phyloP scores from a whole-genome alignment of 805 yeast genomes.

The Saccharomycopsis javanensis region DNA sequence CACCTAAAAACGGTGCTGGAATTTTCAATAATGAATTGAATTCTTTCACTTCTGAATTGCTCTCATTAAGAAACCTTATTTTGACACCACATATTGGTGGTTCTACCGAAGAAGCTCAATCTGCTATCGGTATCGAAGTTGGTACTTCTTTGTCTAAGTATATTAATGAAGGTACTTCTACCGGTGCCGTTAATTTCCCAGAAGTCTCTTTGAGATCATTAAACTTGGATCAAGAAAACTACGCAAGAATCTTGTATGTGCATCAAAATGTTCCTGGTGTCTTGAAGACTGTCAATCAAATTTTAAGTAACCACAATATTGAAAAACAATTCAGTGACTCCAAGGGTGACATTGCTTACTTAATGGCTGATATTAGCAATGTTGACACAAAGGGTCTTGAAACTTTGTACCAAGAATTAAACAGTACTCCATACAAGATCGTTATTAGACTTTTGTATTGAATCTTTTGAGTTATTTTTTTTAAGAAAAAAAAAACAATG shows the following conservation, averaged over 20 bases:
- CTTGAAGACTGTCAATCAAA: conserved; percentile 91
- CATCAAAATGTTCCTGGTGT: conserved; percentile 99
- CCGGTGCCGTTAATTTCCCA: conserved; percentile 98
- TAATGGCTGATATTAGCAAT: conserved; percentile 93
- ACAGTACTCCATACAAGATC: conserved; percentile 82
- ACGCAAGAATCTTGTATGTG: conserved; percentile 89
- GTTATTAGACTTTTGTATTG: conserved; percentile 84
- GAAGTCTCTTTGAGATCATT: conserved; percentile 87
- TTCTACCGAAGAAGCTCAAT: conserved; percentile 97
- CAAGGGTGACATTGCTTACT: conserved; percentile 88
- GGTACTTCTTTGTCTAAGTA: conserved; percentile 77
- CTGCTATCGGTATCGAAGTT: conserved; percentile 95
- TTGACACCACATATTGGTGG: conserved; percentile 98
- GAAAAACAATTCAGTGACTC: conserved; percentile 98
- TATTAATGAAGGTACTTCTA: conserved; percentile 91
- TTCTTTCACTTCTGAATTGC: conserved; percentile 74
- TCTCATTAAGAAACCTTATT: conserved; percentile 75
- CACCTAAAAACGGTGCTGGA: conserved; percentile 89
- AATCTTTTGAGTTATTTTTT: neutral
- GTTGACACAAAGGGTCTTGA: conserved; percentile 78
- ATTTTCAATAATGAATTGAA: conserved; percentile 66
- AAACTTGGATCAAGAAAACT: conserved; percentile 75
- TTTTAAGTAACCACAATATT: conserved; percentile 87
- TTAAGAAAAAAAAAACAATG: no score
- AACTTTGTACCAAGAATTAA: conserved; percentile 72